Conservation (phyloP, 1,284 basidiomycete genomes). For the Leccinum variabile region DNA sequence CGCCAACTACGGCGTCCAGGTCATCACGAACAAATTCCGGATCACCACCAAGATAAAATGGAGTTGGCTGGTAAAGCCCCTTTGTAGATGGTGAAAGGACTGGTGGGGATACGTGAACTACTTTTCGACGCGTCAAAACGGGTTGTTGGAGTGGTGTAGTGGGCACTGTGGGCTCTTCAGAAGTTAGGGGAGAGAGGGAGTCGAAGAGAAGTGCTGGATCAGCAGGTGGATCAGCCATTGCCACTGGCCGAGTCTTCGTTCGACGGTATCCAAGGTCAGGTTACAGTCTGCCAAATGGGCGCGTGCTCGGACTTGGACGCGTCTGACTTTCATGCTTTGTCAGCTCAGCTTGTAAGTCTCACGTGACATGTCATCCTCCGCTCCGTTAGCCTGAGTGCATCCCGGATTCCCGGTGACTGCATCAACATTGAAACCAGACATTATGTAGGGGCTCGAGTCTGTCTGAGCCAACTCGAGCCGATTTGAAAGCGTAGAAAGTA, state of each 20-base stretch:
- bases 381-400: too few relatives aligned
- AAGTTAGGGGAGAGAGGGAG: conserved; percentile 23
- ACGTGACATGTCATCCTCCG: background rate
- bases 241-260: background rate
- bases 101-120: conserved; percentile 31
- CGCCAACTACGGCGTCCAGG: conserved; percentile 58
- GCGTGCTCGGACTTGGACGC: conserved; percentile 7
- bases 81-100: conserved; percentile 40
- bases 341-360: conserved; percentile 8
- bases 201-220: conserved; percentile 23
- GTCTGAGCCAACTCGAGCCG: too few relatives aligned
- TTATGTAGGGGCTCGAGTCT: too few relatives aligned
- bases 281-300: background rate
- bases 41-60: conserved; percentile 37
- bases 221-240: conserved; percentile 20
- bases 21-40: conserved; percentile 33
- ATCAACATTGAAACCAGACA: too few relatives aligned
- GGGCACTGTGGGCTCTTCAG: conserved; percentile 6
- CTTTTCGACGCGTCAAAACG: conserved; percentile 17
- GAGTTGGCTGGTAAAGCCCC: conserved; percentile 40
- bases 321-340: conserved; percentile 12
- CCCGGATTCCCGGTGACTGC: too few relatives aligned
- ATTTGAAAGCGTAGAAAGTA: too few relatives aligned
- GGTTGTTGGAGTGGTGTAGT: conserved; percentile 8
- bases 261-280: background rate